Conservation (phyloP, 2,329 filamentous ascomycete genomes). For the Thielaviopsis ethacetica region DNA sequence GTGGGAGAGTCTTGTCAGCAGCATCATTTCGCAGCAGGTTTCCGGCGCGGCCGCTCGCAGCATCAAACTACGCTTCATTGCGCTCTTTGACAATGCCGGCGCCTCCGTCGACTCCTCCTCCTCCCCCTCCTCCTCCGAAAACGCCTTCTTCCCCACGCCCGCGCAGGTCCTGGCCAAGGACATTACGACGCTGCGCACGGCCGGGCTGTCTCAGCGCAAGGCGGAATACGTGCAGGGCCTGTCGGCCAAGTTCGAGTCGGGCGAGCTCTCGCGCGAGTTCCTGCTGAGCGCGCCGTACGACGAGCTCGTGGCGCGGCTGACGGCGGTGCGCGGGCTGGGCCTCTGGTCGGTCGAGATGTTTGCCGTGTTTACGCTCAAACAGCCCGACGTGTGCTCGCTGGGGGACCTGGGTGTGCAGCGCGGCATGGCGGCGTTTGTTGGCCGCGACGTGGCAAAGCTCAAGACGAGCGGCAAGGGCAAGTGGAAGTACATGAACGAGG, state of each 20-base stretch:
- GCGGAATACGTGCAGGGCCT: slow-evolving; percentile 87
- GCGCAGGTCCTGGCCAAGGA: slow-evolving; percentile 48
- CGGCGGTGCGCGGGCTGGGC: slow-evolving; percentile 73
- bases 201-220: slow-evolving; percentile 83
- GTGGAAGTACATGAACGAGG: slow-evolving; percentile 96
- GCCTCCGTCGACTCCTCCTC: not conserved
- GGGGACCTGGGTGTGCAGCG: slow-evolving; percentile 89
- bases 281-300: slow-evolving; percentile 55
- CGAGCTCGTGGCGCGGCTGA: slow-evolving; percentile 65
- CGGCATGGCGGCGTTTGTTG: slow-evolving; percentile 79
- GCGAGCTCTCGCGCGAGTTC: slow-evolving; percentile 34
- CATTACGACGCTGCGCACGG: slow-evolving; percentile 56
- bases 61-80: slow-evolving; percentile 74
- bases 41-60: slow-evolving; percentile 79
- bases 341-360: slow-evolving; percentile 97
- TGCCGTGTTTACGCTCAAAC: slow-evolving; percentile 84
- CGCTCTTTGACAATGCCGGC: slow-evolving; percentile 41
- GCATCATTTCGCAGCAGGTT: slow-evolving; percentile 93
- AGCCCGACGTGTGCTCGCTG: slow-evolving; percentile 82
- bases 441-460: slow-evolving; percentile 67
- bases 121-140: too few relatives aligned
- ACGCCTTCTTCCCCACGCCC: slow-evolving; percentile 52
- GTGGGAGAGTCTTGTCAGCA: slow-evolving; percentile 65
- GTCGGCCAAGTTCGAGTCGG: slow-evolving; percentile 54
- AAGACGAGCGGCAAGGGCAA: slow-evolving; percentile 61